Conservation (phyloP, 2,329 filamentous ascomycete species). For the Esteya vermicola region DNA sequence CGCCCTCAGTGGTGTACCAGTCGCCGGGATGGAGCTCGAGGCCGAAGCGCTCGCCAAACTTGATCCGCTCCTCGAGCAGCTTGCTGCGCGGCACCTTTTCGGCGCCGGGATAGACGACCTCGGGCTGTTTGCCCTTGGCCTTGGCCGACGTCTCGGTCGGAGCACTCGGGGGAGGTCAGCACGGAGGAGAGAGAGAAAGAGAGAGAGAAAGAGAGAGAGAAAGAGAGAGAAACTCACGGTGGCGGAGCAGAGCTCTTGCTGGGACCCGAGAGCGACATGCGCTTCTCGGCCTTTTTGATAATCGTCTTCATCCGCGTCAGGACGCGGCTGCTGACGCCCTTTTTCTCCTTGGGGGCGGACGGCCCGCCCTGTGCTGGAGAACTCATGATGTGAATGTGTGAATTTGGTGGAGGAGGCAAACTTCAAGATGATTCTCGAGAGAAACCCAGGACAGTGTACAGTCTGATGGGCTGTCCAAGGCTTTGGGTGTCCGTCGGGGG, state of each 20-base stretch:
- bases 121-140: conserved; percentile 5
- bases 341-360: conserved; percentile 26
- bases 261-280: conserved; percentile 11
- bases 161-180: too few relatives aligned
- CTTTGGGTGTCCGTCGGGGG: too few relatives aligned
- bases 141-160: too few relatives aligned
- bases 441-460: too few relatives aligned
- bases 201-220: not conserved
- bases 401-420: not conserved
- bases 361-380: conserved; percentile 24
- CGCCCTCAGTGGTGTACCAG: conserved; percentile 37
- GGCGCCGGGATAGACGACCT: not conserved
- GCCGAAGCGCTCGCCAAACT: conserved; percentile 39
- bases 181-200: not conserved
- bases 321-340: conserved; percentile 31
- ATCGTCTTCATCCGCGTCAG: conserved; percentile 35
- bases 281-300: conserved; percentile 27
- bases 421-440: too few relatives aligned
- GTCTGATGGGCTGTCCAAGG: too few relatives aligned
- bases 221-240: conserved; percentile 1
- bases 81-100: conserved; percentile 30
- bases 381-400: conserved; percentile 21
- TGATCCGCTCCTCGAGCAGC: conserved; percentile 41
- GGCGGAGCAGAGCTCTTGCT: conserved; percentile 5
- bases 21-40: conserved; percentile 39